A percentile compares a stretch with the other conserved stretches of the same genome.
phyloP scores from a whole-genome alignment of 352 stramenopile species.

The Pythium coloratum region DNA sequence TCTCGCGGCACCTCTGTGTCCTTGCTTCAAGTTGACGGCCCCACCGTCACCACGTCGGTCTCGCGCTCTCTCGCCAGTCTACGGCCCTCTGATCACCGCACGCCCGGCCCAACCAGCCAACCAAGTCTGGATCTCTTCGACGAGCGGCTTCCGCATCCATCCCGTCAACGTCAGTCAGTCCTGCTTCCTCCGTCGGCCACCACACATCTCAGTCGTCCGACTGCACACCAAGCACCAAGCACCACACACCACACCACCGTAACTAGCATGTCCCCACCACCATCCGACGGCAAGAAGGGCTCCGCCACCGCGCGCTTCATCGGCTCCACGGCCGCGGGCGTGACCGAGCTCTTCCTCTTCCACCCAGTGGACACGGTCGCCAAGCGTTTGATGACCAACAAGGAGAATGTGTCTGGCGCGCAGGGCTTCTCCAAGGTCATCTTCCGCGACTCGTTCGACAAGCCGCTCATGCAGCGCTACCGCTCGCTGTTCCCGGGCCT shows the following conservation, averaged over 20 bases:
- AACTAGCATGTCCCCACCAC: slow-evolving; percentile 49
- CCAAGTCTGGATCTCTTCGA: background rate
- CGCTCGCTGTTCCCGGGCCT: slow-evolving; percentile 90
- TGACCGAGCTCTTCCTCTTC: slow-evolving; percentile 94
- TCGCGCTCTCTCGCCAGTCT: background rate
- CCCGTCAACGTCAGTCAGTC: slow-evolving; percentile 6
- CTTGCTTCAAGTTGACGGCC: slow-evolving; percentile 28
- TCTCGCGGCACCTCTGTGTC: slow-evolving; percentile 10
- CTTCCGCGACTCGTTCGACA: slow-evolving; percentile 86
- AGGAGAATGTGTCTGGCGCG: slow-evolving; percentile 54
- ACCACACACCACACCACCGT: background rate
- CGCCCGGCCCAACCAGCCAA: slow-evolving; percentile 15
- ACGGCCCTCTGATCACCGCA: background rate
- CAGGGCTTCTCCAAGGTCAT: slow-evolving; percentile 77
- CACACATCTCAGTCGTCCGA: slow-evolving; percentile 2
- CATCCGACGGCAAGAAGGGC: slow-evolving; percentile 42
- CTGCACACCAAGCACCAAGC: background rate
- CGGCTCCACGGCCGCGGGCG: slow-evolving; percentile 90
- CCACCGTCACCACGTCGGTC: slow-evolving; percentile 15
- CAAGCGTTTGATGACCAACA: slow-evolving; percentile 95
- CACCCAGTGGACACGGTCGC: slow-evolving; percentile 95
- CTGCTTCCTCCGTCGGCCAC: slow-evolving; percentile 2
- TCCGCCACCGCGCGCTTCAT: slow-evolving; percentile 80
- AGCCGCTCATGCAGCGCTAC: slow-evolving; percentile 78
- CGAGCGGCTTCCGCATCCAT: background rate